Conservation (phyloP, 2,329 filamentous ascomycete genomes). For the Aureobasidium sp. region DNA sequence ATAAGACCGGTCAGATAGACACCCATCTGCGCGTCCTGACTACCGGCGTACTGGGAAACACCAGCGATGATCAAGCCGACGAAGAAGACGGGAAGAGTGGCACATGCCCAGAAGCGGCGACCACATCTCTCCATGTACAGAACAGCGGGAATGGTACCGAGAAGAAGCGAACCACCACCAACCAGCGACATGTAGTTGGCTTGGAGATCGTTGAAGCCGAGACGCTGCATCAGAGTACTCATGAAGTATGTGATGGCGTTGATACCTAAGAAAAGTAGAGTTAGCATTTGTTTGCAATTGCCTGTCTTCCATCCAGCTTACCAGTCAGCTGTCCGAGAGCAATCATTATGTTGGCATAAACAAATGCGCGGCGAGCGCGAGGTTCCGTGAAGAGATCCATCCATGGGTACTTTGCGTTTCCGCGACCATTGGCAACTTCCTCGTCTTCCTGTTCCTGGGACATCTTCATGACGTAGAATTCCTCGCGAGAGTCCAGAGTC, state of each 20-base stretch:
- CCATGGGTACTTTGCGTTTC: slow-evolving; percentile 57
- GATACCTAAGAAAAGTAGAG: slow-evolving; percentile 36
- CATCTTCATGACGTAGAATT: slow-evolving; percentile 68
- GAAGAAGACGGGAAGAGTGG: slow-evolving; percentile 66
- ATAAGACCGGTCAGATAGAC: slow-evolving; percentile 62
- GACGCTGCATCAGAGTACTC: slow-evolving; percentile 58
- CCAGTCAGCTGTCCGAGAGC: slow-evolving; percentile 58
- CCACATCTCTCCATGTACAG: slow-evolving; percentile 66
- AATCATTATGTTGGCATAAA: slow-evolving; percentile 65
- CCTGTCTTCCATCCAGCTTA: slow-evolving; percentile 23
- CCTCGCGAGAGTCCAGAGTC: slow-evolving; percentile 53
- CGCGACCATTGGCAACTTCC: slow-evolving; percentile 43
- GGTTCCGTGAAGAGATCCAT: slow-evolving; percentile 67
- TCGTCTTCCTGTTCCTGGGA: slow-evolving; percentile 50
- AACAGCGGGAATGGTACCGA: slow-evolving; percentile 36
- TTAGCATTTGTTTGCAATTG: too few relatives aligned
- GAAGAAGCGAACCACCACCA: slow-evolving; percentile 58
- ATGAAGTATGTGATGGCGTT: slow-evolving; percentile 70
- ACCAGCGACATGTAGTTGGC: slow-evolving; percentile 70
- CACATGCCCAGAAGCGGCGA: slow-evolving; percentile 67
- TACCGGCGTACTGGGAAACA: slow-evolving; percentile 51
- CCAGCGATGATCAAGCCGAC: slow-evolving; percentile 62
- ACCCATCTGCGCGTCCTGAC: slow-evolving; percentile 45
- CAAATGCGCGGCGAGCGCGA: slow-evolving; percentile 57
- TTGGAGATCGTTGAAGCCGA: slow-evolving; percentile 57